Conservation (phyloP, 176 grass and related monocot species). For the Musa acuminata region DNA sequence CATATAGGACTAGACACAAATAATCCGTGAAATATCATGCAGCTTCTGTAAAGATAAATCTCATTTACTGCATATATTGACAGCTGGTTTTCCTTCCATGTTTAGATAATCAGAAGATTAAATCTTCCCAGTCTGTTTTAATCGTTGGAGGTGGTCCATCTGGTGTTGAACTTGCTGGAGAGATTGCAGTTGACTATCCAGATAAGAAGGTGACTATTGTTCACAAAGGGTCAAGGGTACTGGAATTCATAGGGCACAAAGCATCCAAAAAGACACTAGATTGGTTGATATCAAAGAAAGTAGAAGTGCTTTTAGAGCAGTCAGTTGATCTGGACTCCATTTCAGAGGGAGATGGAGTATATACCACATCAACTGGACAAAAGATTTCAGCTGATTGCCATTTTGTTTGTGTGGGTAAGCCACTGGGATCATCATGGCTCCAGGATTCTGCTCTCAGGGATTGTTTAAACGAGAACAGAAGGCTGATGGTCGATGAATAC, state of each 20-base stretch:
- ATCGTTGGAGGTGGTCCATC: slow-evolving; percentile 80
- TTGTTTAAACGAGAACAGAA: slow-evolving; percentile 55
- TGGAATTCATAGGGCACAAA: slow-evolving; percentile 57
- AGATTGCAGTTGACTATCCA: slow-evolving; percentile 70
- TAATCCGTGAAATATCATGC: too few species aligned
- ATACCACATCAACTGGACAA: slow-evolving; percentile 63
- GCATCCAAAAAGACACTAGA: slow-evolving; percentile 59
- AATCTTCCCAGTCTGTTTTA: slow-evolving; percentile 52
- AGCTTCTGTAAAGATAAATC: background rate
- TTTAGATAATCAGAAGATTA: slow-evolving; percentile 48
- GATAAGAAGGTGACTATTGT: slow-evolving; percentile 77
- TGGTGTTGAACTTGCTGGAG: slow-evolving; percentile 83
- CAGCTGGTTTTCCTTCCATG: background rate
- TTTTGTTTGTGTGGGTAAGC: slow-evolving; percentile 69
- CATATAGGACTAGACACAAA: too few species aligned
- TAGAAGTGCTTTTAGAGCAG: slow-evolving; percentile 71
- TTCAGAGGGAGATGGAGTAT: slow-evolving; percentile 22
- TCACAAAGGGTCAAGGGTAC: slow-evolving; percentile 54
- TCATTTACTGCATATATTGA: background rate
- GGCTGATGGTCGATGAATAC: slow-evolving; percentile 66
- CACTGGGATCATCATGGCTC: slow-evolving; percentile 55
- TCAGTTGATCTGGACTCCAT: slow-evolving; percentile 47
- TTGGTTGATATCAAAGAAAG: slow-evolving; percentile 76
- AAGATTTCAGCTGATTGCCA: slow-evolving; percentile 57
- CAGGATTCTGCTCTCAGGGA: slow-evolving; percentile 56